A percentile compares a stretch with the other conserved stretches of the same genome.
Conservation (phyloP, 768 basidiomycete genomes). For the Tylopilus rubrobrunneus region DNA sequence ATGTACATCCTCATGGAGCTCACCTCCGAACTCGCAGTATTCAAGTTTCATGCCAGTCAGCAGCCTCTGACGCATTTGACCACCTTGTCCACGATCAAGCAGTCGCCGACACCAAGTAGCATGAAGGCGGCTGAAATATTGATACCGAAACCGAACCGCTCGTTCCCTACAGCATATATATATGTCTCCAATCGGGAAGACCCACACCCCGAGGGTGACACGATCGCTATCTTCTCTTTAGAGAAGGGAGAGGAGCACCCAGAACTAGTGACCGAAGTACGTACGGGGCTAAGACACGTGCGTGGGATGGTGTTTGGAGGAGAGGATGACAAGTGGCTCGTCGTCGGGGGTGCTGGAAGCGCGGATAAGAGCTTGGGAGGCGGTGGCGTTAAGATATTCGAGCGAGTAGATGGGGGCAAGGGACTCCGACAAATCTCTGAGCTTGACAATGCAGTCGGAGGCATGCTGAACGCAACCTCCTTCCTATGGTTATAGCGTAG, state of each 20-base stretch:
- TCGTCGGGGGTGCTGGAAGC: constrained; percentile 53
- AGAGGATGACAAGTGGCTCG: constrained; percentile 52
- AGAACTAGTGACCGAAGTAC: constrained; percentile 55
- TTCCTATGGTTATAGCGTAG: constrained; percentile 34
- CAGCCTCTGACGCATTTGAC: constrained; percentile 35
- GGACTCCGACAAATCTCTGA: constrained; percentile 50
- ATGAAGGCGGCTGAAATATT: constrained; percentile 73
- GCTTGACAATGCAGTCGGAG: constrained; percentile 34
- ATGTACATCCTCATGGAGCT: constrained; percentile 71
- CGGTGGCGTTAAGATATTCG: constrained; percentile 68
- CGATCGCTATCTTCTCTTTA: constrained; percentile 65
- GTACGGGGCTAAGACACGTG: constrained; percentile 66
- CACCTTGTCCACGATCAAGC: constrained; percentile 47
- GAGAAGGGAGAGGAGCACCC: constrained; percentile 40
- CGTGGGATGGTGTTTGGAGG: constrained; percentile 70
- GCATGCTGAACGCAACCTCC: constrained; percentile 32
- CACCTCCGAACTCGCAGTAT: constrained; percentile 51
- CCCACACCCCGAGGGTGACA: constrained; percentile 64
- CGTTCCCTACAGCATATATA: constrained; percentile 55
- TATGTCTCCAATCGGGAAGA: constrained; percentile 78
- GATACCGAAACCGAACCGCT: constrained; percentile 48
- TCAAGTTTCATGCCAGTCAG: constrained; percentile 46
- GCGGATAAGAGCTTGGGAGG: constrained; percentile 56
- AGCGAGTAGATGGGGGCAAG: constrained; percentile 58
- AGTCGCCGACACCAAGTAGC: constrained; percentile 38